Conservation (phyloP, 768 basidiomycete genomes). For the Galerina sulciceps region DNA sequence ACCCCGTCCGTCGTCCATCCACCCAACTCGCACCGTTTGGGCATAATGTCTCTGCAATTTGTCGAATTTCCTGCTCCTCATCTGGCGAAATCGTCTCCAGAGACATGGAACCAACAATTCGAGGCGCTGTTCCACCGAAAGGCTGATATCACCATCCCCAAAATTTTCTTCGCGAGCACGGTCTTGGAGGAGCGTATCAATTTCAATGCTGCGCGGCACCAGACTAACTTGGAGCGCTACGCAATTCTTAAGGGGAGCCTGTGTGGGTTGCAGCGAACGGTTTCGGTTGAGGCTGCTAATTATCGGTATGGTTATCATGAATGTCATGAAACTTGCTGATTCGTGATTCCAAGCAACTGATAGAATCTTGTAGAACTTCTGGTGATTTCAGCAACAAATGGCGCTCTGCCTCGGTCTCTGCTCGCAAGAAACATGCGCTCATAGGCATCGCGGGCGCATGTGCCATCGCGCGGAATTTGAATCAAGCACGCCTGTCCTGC, state of each 20-base stretch:
- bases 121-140: neutral
- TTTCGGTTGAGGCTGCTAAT: neutral
- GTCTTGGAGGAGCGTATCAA: neutral
- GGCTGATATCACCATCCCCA: neutral
- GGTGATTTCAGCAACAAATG: neutral
- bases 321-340: neutral
- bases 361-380: too few species aligned
- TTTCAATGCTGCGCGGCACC: neutral
- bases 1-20: too few species aligned
- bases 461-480: neutral
- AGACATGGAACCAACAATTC: neutral
- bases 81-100: neutral
- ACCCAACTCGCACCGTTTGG: too few species aligned
- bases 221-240: neutral
- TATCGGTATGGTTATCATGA: neutral
- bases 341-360: neutral
- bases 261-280: neutral
- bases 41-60: neutral
- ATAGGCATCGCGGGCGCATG: neutral
- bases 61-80: neutral
- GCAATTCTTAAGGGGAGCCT: neutral
- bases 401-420: neutral
- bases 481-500: neutral
- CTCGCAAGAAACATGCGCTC: neutral
- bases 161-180: neutral